A percentile compares a stretch with the other conserved stretches of the same genome.
Conservation (phyloP, 1,139 yeast species). For the Hyphopichia khmerensis region DNA sequence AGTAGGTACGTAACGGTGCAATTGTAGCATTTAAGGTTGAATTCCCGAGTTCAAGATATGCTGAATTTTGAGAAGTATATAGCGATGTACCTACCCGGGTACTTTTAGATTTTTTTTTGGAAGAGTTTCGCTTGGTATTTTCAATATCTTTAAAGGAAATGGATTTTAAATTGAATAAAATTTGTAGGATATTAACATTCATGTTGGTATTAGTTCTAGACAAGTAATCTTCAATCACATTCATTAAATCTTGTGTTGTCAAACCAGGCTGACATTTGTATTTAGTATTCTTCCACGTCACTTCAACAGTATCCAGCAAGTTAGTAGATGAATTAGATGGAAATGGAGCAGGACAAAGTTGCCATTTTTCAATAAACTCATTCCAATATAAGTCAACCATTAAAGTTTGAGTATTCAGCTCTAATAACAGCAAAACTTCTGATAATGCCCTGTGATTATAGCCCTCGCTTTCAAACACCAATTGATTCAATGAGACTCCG, state of each 20-base stretch:
- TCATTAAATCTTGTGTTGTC: slow-evolving; percentile 38
- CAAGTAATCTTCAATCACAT: slow-evolving; percentile 37
- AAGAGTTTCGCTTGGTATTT: background rate
- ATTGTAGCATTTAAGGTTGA: slow-evolving; percentile 26
- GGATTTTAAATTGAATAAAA: slow-evolving; percentile 48
- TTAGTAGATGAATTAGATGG: slow-evolving; percentile 27
- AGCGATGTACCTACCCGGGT: background rate
- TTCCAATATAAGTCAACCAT: slow-evolving; percentile 70
- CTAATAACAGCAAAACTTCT: slow-evolving; percentile 37
- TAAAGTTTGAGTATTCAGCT: slow-evolving; percentile 52
- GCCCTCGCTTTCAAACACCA: slow-evolving; percentile 52
- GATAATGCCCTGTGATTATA: slow-evolving; percentile 46
- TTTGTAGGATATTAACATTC: slow-evolving; percentile 51
- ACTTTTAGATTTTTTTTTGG: background rate
- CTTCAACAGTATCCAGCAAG: slow-evolving; percentile 8
- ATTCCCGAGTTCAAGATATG: slow-evolving; percentile 12
- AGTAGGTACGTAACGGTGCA: slow-evolving; percentile 13
- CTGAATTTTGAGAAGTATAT: slow-evolving; percentile 3
- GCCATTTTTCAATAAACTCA: slow-evolving; percentile 52
- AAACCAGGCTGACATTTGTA: slow-evolving; percentile 46
- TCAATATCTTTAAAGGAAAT: slow-evolving; percentile 9
- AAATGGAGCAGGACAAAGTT: slow-evolving; percentile 63
- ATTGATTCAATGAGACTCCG: slow-evolving; percentile 57
- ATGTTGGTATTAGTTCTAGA: slow-evolving; percentile 52
- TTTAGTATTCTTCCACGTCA: slow-evolving; percentile 27